phyloP scores from a whole-genome alignment of 129 eudicot species.

The Tagetes erecta region DNA sequence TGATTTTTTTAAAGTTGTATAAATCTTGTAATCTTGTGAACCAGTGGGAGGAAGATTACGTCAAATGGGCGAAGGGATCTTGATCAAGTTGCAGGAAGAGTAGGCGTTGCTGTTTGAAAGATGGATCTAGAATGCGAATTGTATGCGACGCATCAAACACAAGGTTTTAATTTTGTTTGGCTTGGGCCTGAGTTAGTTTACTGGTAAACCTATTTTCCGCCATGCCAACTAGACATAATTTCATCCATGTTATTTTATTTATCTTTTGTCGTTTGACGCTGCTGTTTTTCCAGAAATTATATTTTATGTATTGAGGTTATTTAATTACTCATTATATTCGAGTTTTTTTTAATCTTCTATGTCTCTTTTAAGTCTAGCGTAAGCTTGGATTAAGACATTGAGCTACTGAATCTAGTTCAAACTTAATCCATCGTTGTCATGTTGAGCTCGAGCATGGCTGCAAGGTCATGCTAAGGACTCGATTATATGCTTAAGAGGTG shows the following conservation, averaged over 20 bases:
- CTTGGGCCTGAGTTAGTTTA: slow-evolving; percentile 15
- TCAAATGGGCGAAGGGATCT: slow-evolving; percentile 58
- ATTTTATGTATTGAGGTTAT: slow-evolving; percentile 14
- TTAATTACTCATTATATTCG: no score
- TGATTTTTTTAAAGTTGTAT: not conserved
- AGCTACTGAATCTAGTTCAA: not conserved
- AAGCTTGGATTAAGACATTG: not conserved
- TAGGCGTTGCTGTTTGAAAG: slow-evolving; percentile 39
- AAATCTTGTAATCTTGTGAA: not conserved
- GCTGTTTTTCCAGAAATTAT: not conserved
- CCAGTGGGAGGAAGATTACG: slow-evolving; percentile 57
- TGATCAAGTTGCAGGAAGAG: slow-evolving; percentile 64
- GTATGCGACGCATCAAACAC: slow-evolving; percentile 20
- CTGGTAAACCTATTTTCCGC: slow-evolving; percentile 25
- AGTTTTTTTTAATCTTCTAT: no score
- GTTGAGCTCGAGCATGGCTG: not conserved
- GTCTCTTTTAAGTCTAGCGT: no score
- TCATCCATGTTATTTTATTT: slow-evolving; percentile 22
- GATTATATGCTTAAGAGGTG: no score
- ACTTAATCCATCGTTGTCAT: not conserved
- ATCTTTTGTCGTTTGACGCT: slow-evolving; percentile 22
- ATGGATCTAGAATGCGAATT: slow-evolving; percentile 2
- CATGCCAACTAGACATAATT: slow-evolving; percentile 25
- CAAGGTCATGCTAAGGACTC: not conserved
- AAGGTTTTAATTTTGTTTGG: not conserved